These are phyloP conservation scores for Aspergillus sp. DNA, from an alignment of 2,329 filamentous ascomycete species.

Conservation along the genomic window DNA sequence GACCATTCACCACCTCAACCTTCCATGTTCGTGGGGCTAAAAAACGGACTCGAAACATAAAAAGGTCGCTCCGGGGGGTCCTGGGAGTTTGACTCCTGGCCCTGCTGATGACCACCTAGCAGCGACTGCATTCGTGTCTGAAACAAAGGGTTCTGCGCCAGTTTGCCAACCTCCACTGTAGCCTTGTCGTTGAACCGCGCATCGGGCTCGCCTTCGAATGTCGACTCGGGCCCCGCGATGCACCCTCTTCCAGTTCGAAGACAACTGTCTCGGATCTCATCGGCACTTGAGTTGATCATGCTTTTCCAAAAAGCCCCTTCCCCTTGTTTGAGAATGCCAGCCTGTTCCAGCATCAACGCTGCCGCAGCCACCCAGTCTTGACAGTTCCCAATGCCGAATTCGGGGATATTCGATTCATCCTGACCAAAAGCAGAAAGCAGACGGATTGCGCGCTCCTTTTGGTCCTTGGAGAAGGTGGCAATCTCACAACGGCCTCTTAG, in stretches of 20 bases:
- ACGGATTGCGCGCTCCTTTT: constrained; percentile 1
- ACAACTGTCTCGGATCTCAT: constrained; percentile 14
- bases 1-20: not conserved
- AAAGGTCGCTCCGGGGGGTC: constrained; percentile 9
- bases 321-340: constrained; percentile 3
- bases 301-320: constrained; percentile 18
- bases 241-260: constrained; percentile 8
- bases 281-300: constrained; percentile 18
- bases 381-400: constrained; percentile 17
- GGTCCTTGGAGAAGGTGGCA: constrained; percentile 7
- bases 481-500: constrained; percentile 21
- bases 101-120: not conserved
- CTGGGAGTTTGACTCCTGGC: not conserved
- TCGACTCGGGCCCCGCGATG: constrained; percentile 12
- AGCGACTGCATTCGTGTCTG: constrained; percentile 12
- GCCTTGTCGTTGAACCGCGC: constrained; percentile 14
- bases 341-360: constrained; percentile 6
- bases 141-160: constrained; percentile 12
- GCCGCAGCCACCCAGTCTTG: constrained; percentile 18
- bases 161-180: constrained; percentile 8
- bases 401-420: constrained; percentile 16
- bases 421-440: constrained; percentile 13
- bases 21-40: constrained; percentile 2
- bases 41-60: constrained; percentile 20
- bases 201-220: constrained; percentile 15